Percentiles rank a stretch among this genome's conserved stretches.
Evolutionary conservation across 768 basidiomycete species (phyloP).

Genomic region (Exsudoporus frostii): DNA sequence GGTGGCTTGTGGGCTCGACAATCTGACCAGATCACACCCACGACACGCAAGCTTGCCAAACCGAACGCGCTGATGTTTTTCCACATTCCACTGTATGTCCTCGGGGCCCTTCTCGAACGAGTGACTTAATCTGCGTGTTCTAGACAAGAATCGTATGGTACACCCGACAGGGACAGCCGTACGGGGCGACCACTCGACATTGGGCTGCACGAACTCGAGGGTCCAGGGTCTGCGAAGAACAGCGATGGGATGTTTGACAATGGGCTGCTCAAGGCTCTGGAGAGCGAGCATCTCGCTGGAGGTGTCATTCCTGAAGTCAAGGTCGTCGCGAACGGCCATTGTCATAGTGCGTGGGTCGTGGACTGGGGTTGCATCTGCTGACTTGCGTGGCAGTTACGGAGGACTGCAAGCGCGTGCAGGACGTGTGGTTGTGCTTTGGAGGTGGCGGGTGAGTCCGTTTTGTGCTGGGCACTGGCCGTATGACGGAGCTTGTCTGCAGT

Average conservation of each 20-base stretch:
- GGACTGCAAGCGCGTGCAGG: conserved; percentile 79
- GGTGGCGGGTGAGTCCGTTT: conserved; percentile 64
- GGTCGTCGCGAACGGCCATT: conserved; percentile 87
- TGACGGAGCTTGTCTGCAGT: conserved; percentile 31
- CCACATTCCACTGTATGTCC: conserved; percentile 86
- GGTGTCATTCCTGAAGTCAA: conserved; percentile 68
- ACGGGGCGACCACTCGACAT: conserved; percentile 66
- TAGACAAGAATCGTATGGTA: conserved; percentile 72
- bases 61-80: conserved; percentile 98
- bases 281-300: conserved; percentile 59
- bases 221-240: conserved; percentile 57
- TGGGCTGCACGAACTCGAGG: conserved; percentile 61
- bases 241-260: conserved; percentile 85
- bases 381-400: conserved; percentile 62
- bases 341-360: conserved; percentile 56
- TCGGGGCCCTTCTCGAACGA: background rate
- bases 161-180: conserved; percentile 60
- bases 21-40: conserved; percentile 55
- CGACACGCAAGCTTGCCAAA: conserved; percentile 64
- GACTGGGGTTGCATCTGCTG: conserved; percentile 1
- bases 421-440: conserved; percentile 90
- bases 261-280: conserved; percentile 66
- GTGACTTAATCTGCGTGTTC: background rate
- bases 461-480: background rate
- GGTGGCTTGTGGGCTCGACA: conserved; percentile 65